Base-by-base conservation (phyloP, 805 yeast genomes). In the Ogataea trehaloabstinens region DNA sequence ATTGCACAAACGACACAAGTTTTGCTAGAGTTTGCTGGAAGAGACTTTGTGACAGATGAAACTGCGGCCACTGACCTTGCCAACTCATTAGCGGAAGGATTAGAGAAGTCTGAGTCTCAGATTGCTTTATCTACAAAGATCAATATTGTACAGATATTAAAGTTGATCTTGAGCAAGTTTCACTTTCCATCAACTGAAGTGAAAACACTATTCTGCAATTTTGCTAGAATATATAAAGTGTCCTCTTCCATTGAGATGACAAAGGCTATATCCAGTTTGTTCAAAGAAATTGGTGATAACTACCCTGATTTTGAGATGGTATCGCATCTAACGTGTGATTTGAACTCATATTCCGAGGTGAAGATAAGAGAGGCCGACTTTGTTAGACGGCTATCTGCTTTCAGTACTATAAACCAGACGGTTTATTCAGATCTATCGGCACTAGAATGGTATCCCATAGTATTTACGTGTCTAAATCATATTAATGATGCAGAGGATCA, bases 401-500 rank as follows among this genome's bases (percentile, higher is more conserved):
- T 77, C 58, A 76, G 78, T 38, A 55, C 53, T 13, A 68, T 91
- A 36, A 85, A 79, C 50, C 93, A 86, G 43, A 59, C 57, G 1
- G 48, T 63, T 3, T 85, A 72, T 53, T 8, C 36, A 5, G 42
- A 54, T 0, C 61, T 85, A 2, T 55, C 74, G 0, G 66, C 74
- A 1, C 30, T 61, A 3, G 87, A 87, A 51, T 93, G 98, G 98
- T 48, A 76, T 7, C 96, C 96, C 3, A 52, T 93, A 3, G 40
- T 93, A 16, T 74, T 82, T 56, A 76, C 80, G 38, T 70, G 80
- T 41, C 67, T 93, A 28, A 88, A 66, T 54, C 85, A 76, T 56
- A 74, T 93, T 41, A 78, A 79, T 40, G 95, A 87, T 52, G 80
- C 79, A 25, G 81, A 78, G 11, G 99, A 91, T 60, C 67, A 84